Evolutionary conservation across 179 eudicot genomes (phyloP), one percentile per base, ranked within the genome.

Genomic region (Spergularia azorica): DNA sequence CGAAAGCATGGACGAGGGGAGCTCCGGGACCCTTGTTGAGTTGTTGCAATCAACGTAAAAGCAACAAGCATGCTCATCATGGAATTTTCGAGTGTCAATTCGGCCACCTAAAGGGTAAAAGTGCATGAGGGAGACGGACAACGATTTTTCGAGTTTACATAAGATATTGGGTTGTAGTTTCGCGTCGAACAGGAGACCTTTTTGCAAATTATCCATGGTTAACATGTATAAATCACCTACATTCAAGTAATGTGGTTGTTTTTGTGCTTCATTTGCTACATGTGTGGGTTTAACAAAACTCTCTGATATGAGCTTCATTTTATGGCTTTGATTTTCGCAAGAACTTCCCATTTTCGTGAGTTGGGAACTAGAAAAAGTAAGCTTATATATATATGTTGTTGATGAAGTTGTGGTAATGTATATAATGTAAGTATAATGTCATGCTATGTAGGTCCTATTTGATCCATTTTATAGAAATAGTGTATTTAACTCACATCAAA

Each of bases 21-120:
- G 59, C 72, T 18, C 72, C 72, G 13, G 72, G 17, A 58, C 59
- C 41, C 39, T 12, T 70, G 17, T 5, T n/a, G n/a, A n/a, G n/a
- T 38, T 17, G 41, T 69, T 39, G 8, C 41, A 21, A 69, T 69
- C 59, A 2, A 50, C 12, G 32, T 69, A 69, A n/a, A 69, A 69
- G 15, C 58, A 69, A 69, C 72, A 69, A 69, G 72, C 57, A 20
- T 69, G 72, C 18, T 69, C 72, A 9, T 68, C 38, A 18, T 51
- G 15, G 9, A 69, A 69, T 7, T 69, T 69, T 69, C 21, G 38
- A 9, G 57, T 69, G 2, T 17, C 72, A 7, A 69, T 58, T 69
- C n/a, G 59, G 13, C 59, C 59, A 6, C 59, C 71, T 48, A 67
- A 48, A 67, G 71, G 36, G 71, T 67, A 67, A 12, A 66, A 66